phyloP scores from a whole-genome alignment of 768 basidiomycete genomes.

The Tricholoma saponaceum region DNA sequence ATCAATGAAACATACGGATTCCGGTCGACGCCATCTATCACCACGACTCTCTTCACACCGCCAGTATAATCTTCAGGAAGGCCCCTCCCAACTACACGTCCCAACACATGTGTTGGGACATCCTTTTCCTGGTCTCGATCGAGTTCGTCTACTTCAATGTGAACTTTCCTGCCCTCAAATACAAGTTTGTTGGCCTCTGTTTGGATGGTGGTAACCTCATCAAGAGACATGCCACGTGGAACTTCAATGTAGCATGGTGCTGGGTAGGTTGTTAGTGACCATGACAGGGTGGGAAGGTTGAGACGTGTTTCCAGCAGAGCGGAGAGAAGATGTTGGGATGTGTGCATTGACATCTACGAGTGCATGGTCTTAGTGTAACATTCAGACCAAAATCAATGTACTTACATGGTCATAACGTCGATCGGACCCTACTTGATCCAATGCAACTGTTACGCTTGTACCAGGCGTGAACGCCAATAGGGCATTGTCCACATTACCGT shows the following conservation, averaged over 20 bases:
- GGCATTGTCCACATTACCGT: conserved; percentile 36
- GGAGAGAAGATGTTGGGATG: conserved; percentile 79
- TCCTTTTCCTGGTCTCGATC: conserved; percentile 31
- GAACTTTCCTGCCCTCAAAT: conserved; percentile 61
- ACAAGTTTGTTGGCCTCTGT: conserved; percentile 62
- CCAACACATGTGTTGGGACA: conserved; percentile 36
- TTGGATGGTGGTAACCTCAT: conserved; percentile 62
- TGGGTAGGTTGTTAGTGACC: conserved; percentile 73
- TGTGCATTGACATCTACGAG: conserved; percentile 76
- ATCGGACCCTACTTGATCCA: conserved; percentile 56
- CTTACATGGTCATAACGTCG: conserved; percentile 73
- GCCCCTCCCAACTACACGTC: conserved; percentile 50
- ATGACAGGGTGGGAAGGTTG: conserved; percentile 68
- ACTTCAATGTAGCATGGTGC: conserved; percentile 76
- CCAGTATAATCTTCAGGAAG: conserved; percentile 74
- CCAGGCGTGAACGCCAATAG: conserved; percentile 48
- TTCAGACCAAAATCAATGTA: conserved; percentile 4
- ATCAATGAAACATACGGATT: conserved; percentile 53
- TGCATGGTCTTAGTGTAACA: neutral
- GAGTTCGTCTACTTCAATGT: conserved; percentile 74
- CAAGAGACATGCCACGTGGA: conserved; percentile 57
- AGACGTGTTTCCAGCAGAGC: conserved; percentile 68
- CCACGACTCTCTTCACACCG: conserved; percentile 71
- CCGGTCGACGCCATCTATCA: conserved; percentile 79
- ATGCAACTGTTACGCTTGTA: conserved; percentile 44